A percentile compares a stretch with the other conserved stretches of the same genome.
Evolutionary conservation across 257 asterid genomes (phyloP).

Genomic region (Rubia yunnanensis): DNA sequence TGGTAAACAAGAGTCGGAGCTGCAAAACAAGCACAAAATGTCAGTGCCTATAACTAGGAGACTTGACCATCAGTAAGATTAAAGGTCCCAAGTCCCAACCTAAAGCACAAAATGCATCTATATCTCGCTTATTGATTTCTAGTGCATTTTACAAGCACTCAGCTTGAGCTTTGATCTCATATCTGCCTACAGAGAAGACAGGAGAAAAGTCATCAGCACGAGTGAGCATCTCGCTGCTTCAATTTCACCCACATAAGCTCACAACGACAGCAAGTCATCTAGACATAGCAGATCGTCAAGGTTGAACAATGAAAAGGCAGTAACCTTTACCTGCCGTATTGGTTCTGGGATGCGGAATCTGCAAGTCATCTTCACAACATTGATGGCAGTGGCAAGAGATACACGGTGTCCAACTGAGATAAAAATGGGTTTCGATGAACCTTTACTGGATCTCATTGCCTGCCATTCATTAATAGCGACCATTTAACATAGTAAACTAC

Average conservation of each 20-base stretch:
- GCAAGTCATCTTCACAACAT: conserved; percentile 52
- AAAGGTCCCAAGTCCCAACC: neutral
- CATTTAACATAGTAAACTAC: neutral
- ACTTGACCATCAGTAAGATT: too few relatives aligned
- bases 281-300: neutral
- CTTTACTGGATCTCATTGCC: conserved; percentile 64
- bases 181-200: neutral
- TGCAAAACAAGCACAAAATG: too few relatives aligned
- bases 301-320: neutral
- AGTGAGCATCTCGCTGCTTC: neutral
- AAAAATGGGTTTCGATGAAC: conserved; percentile 65
- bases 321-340: conserved; percentile 57
- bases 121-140: neutral
- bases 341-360: conserved; percentile 85
- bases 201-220: neutral
- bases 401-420: conserved; percentile 79
- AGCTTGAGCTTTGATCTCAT: conserved; percentile 6
- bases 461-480: conserved; percentile 23
- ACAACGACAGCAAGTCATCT: neutral
- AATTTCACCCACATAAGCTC: neutral
- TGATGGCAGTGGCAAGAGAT: conserved; percentile 53
- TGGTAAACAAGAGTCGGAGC: too few relatives aligned
- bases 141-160: neutral
- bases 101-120: neutral
- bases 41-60: too few relatives aligned